Evolutionary conservation across 2,329 filamentous ascomycete species (phyloP).

Genomic region (Alternaria gansuensis): DNA sequence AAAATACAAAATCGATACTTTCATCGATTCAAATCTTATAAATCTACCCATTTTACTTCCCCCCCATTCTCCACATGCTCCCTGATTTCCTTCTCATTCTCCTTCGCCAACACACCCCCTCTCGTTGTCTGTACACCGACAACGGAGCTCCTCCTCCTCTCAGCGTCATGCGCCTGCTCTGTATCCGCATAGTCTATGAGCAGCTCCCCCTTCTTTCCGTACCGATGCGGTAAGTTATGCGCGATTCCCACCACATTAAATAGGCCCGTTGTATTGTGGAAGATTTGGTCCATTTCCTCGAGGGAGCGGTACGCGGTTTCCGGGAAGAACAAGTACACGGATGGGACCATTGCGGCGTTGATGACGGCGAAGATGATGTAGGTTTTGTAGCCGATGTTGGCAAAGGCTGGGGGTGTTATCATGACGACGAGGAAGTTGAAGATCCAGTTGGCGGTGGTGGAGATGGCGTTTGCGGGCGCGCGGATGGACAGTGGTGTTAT

Average conservation of each 20-base stretch:
- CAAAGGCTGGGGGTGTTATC: slow-evolving; percentile 69
- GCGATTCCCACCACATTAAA: slow-evolving; percentile 63
- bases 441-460: slow-evolving; percentile 71
- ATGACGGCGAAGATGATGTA: slow-evolving; percentile 67
- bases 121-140: slow-evolving; percentile 21
- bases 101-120: slow-evolving; percentile 14
- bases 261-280: slow-evolving; percentile 63
- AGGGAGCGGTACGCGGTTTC: slow-evolving; percentile 63
- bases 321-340: slow-evolving; percentile 69
- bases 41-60: slow-evolving; percentile 1
- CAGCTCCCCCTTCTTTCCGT: slow-evolving; percentile 66
- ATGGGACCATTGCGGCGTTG: slow-evolving; percentile 65
- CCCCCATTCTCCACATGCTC: slow-evolving; percentile 16
- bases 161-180: slow-evolving; percentile 43
- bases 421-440: slow-evolving; percentile 70
- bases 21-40: background rate
- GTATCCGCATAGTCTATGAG: slow-evolving; percentile 62
- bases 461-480: slow-evolving; percentile 84
- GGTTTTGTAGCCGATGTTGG: slow-evolving; percentile 63
- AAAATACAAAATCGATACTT: background rate
- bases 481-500: slow-evolving; percentile 89
- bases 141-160: slow-evolving; percentile 44
- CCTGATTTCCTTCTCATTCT: slow-evolving; percentile 11
- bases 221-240: slow-evolving; percentile 62
- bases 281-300: slow-evolving; percentile 66